Base-by-base conservation (phyloP, 2,329 filamentous ascomycete species). In the Monilinia polystroma region DNA sequence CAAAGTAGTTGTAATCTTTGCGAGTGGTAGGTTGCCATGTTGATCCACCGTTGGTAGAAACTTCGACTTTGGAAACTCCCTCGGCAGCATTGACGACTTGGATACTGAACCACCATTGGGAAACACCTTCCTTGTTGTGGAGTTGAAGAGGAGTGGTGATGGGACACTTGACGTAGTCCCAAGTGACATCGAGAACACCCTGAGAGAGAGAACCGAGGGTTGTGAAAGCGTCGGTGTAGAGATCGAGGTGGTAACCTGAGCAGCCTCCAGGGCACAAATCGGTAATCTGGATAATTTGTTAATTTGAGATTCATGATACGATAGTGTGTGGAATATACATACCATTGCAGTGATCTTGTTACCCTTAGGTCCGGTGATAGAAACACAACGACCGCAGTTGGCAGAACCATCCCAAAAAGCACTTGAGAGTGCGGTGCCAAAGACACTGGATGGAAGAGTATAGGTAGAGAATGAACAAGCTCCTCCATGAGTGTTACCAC, bases 41-140 rank as follows among this genome's bases (percentile, higher is more conserved):
- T 64, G 72, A 80, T 23, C 87, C 87, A 14, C 83, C 81, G 72
- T 90, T 83, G 23, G 81, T 85, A 67, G 83, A 86, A 67, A 89
- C 86, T 71, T 89, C 86, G 32, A 90, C 79, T 69, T 78, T 80
- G 64, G 79, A 72, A 52, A 89, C 81, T 20, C 81, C 80, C 68
- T 84, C 79, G 74, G 87, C 87, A 72, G 84, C 78, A 76, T 89
- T 89, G 72, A 87, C 80, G 54, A 89, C 86, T 75, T 90, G 87
- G 81, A 87, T 86, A 58, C 80, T 81, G 78, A 86, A 86, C 83
- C 83, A 85, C 75, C 81, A 80, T 41, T 76, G 73, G 5, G 81
- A 83, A 4, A 81, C 80, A 32, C 82, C 82, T 29, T 79, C 78
- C 74, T 86, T 85, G 77, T 84, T 84, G 75, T 82, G 80, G 32